phyloP scores from a whole-genome alignment of 2,329 filamentous ascomycete genomes.

The Lecanicillium sp. region DNA sequence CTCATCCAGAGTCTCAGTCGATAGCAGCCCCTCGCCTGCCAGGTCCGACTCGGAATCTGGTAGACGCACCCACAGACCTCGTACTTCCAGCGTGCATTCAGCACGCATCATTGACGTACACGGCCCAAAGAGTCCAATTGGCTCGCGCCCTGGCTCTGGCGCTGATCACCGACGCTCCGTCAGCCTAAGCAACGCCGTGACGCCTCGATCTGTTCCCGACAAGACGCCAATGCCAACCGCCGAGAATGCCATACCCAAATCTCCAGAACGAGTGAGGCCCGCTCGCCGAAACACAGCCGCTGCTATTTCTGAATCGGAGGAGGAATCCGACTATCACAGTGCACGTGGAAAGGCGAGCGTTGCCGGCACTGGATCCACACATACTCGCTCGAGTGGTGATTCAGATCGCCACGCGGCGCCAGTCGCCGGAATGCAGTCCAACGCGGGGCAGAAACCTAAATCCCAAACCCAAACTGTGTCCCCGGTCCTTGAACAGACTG shows the following conservation, averaged over 20 bases:
- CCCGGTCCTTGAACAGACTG: no score
- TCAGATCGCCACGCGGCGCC: no score
- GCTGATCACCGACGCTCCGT: constrained; percentile 33
- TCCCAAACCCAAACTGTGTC: no score
- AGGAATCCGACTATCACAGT: constrained; percentile 19
- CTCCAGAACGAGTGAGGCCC: no score
- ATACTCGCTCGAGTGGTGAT: no score
- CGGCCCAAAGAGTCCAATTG: constrained; percentile 40
- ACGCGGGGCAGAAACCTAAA: no score
- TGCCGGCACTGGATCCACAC: constrained; percentile 1
- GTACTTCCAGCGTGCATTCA: constrained; percentile 43
- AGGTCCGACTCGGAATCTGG: constrained; percentile 35
- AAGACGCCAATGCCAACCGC: no score
- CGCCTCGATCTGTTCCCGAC: constrained; percentile 9
- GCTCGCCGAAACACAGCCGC: constrained; percentile 12
- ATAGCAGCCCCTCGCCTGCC: constrained; percentile 38
- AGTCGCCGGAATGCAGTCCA: no score
- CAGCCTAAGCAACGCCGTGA: constrained; percentile 32
- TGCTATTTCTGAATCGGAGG: constrained; percentile 38
- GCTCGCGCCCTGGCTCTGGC: constrained; percentile 43
- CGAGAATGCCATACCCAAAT: no score
- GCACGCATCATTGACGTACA: constrained; percentile 50
- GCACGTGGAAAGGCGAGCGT: constrained; percentile 4
- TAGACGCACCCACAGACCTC: constrained; percentile 26
- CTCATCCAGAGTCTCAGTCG: constrained; percentile 46